Evolutionary conservation across 352 stramenopile species (phyloP).

Genomic region (Phytophthora multivora): DNA sequence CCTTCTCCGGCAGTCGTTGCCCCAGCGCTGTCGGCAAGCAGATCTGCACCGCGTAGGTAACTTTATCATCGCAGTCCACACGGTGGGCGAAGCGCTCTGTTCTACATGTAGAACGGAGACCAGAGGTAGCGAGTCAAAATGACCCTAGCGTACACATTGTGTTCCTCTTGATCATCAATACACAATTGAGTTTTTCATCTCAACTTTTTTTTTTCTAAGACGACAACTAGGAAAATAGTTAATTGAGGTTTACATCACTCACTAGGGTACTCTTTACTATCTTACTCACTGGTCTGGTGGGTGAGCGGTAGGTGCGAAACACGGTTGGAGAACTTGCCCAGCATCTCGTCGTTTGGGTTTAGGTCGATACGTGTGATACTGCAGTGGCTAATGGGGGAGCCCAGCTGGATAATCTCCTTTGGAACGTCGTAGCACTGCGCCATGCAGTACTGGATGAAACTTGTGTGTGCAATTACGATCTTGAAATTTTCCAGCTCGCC

Average conservation of each 20-base stretch:
- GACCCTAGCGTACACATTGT: slow-evolving; percentile 22
- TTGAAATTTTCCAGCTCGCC: slow-evolving; percentile 61
- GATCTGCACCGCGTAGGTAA: slow-evolving; percentile 23
- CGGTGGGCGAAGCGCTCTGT: slow-evolving; percentile 22
- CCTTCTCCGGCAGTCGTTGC: slow-evolving; percentile 53
- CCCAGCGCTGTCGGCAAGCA: slow-evolving; percentile 25
- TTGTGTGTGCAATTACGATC: slow-evolving; percentile 77
- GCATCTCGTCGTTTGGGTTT: slow-evolving; percentile 49
- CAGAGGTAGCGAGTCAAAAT: slow-evolving; percentile 7
- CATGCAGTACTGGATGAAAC: slow-evolving; percentile 81
- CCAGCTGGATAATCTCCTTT: slow-evolving; percentile 80
- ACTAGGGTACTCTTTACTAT: slow-evolving; percentile 13
- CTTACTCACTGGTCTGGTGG: slow-evolving; percentile 77
- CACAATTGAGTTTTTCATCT: slow-evolving; percentile 19
- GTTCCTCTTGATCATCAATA: slow-evolving; percentile 21
- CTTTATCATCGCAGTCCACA: slow-evolving; percentile 8
- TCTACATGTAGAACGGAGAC: slow-evolving; percentile 18
- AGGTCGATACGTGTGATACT: slow-evolving; percentile 77
- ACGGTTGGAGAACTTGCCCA: slow-evolving; percentile 62
- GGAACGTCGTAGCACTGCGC: slow-evolving; percentile 64
- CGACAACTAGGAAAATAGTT: slow-evolving; percentile 12
- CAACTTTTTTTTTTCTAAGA: not conserved
- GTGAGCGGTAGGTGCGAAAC: slow-evolving; percentile 73
- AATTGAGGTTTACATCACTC: slow-evolving; percentile 13
- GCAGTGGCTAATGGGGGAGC: slow-evolving; percentile 74